Evolutionary conservation across 176 grass and related monocot genomes (phyloP), one percentile per base, ranked within the genome.

Genomic region (Miscanthus lutarioriparius): DNA sequence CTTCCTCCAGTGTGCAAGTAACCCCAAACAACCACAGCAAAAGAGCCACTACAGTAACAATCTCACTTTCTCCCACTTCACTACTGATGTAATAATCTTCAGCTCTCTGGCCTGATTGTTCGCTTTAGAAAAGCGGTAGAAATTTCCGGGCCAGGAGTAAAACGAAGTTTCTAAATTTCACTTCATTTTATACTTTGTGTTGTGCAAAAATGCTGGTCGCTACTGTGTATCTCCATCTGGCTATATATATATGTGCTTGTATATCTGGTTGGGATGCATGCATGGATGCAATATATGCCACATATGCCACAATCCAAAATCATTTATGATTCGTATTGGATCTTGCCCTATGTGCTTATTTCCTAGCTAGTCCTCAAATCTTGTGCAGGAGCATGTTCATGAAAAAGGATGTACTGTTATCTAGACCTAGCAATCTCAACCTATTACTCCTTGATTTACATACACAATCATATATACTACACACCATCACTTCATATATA

Each of bases 301-400:
- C 35, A 48, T 58, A 69, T 30, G 44, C 47, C 65, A 77, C 28
- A 51, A 68, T 76, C 44, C 44, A 73, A 91, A 80, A 62, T 80
- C 80, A 80, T 83, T 80, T 87, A 90, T 83, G 89, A 58, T 83
- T 39, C 84, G 78, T 86, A 80, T 90, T 90, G 89, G 84, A 90
- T 90, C 84, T 85, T 91, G 78, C 72, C 22, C 72, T 82, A 17
- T 44, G 27, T 82, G 54, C 27, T 77, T 76, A 70, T 64, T 81
- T 74, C n/a, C 12, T 78, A 85, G 19, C 22, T 74, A 78, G 19
- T 41, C 82, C 83, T 91, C 79, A 88, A 85, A 88, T 67, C 86
- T 5, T 82, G 82, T 88, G 86, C 90, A 35, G 16, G 27, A 68
- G 61, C 85, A 90, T 85, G 65, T 78, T 85, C 77, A 85, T 81